Evolutionary conservation across 257 asterid genomes (phyloP), one percentile per base, ranked within the genome.

Genomic region (Jaltomata sinuosa): DNA sequence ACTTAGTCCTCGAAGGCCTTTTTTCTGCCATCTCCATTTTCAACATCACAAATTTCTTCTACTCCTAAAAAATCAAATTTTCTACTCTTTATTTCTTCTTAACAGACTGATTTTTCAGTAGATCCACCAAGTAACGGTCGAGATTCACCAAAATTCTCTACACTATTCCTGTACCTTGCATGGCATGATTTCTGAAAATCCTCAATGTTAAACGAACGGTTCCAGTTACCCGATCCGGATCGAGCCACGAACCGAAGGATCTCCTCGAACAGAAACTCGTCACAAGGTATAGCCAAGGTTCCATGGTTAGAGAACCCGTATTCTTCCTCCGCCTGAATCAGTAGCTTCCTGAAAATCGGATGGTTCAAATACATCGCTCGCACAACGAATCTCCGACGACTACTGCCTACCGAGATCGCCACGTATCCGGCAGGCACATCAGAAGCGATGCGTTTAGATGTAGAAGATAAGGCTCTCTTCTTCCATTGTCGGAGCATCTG

Each of bases 381-480:
- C 57, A 95, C 97, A 18, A 94, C 85, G 84, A 90, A 95, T 84
- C 99, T 85, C 74, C 86, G 87, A 65, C 83, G 55, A 83, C 80
- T 87, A 82, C 64, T 57, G 2, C 99, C 99, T 36, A 95, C 99
- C 55, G 89, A 83, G 85, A 95, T 36, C 45, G 97, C 97, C 79
- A 95, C 95, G 85, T 95, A 97, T 8, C 98, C 99, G 1, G 96
- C 84, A 11, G 98, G 98, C 38, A 95, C 98, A 64, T 95, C 98
- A 42, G 92, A 32, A 40, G 94, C 97, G 1, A 89, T 83, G 68
- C 85, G 47, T 19, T n/a, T 87, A 36, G 82, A 79, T 14, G 87
- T 25, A 8, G 88, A 62, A 0, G 83, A 61, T 1, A 91, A 9
- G 6, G 97, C 92, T 87, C 92, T 93, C 79, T 21, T 87, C 69